Percentiles rank a stretch among this genome's conserved stretches.
Evolutionary conservation across 2,329 filamentous ascomycete genomes (phyloP).

Genomic region (Plenodomus biglobosus): DNA sequence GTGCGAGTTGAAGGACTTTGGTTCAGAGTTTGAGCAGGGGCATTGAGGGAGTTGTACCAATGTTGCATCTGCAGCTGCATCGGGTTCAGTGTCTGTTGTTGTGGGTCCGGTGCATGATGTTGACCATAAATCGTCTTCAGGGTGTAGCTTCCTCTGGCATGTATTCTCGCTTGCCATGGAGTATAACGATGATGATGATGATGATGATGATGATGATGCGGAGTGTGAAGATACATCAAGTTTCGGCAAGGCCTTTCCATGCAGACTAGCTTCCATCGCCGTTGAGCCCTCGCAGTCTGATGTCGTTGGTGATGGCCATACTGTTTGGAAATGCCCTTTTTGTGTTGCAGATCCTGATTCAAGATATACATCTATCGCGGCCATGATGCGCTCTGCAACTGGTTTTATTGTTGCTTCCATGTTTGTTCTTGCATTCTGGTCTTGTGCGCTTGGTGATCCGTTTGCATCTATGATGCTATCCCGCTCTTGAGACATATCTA

Average conservation of each 20-base stretch:
- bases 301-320: background rate
- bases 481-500: background rate
- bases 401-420: background rate
- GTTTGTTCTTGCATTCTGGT: background rate
- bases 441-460: background rate
- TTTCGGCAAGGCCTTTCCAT: background rate
- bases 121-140: background rate
- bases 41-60: no score
- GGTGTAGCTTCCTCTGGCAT: background rate
- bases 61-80: no score
- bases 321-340: no score
- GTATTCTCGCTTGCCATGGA: background rate
- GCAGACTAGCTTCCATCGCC: background rate
- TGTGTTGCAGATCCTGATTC: background rate
- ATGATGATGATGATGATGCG: background rate
- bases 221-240: no score
- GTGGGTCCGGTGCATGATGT: no score
- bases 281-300: background rate
- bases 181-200: background rate
- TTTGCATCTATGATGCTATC: background rate
- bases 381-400: background rate
- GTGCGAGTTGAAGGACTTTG: no score
- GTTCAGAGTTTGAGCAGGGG: no score
- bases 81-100: no score
- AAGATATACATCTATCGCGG: background rate